Evolutionary conservation across 176 grass and related monocot species (phyloP), one percentile per base, ranked within the genome.

Genomic region (Microstegium vimineum): DNA sequence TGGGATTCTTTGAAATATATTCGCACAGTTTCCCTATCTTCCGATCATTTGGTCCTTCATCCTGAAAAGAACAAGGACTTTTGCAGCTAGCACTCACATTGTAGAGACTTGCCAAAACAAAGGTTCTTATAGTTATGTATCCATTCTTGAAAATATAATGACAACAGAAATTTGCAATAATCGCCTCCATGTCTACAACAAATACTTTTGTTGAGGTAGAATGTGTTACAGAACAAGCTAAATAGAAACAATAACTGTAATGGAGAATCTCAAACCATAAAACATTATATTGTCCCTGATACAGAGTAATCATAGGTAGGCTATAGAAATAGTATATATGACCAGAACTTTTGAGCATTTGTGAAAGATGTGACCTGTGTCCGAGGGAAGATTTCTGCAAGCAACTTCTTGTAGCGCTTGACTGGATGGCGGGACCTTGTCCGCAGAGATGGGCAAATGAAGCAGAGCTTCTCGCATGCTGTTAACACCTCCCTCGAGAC

Each of bases 21-120:
- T 98, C 95, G 37, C 95, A 98, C 71, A 98, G 76, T 91, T 98
- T 98, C 6, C 89, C 77, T 9, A 98, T 98, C 78, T 98, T 92
- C 42, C 95, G 89, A 68, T 95, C 92, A 84, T 95, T 98, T 60
- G 95, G 95, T 27, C 31, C 82, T 90, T 95, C 95, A 47, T 98
- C 95, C 95, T 98, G 77, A 86, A 86, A 59, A 18, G 12, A 49
- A 38, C 26, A 64, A 34, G 43, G 16, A 66, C 33, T 13, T 27
- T 41, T 57, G 18, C 27, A 83, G 66, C 12, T 37, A 63, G 26
- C 14, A 26, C 35, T 5, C 42, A 52, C 33, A n/a, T 16, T 34
- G 2, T 76, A 46, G 59, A 16, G 5, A 54, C 12, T 74, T 65
- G 6, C 22, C 5, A 22, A 62, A 71, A 25, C 10, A 52, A 71